A percentile compares a stretch with the other conserved stretches of the same genome.
These are phyloP conservation scores for Phaffia tasmanica DNA, from an alignment of 768 basidiomycete species.

Conservation along the genomic window DNA sequence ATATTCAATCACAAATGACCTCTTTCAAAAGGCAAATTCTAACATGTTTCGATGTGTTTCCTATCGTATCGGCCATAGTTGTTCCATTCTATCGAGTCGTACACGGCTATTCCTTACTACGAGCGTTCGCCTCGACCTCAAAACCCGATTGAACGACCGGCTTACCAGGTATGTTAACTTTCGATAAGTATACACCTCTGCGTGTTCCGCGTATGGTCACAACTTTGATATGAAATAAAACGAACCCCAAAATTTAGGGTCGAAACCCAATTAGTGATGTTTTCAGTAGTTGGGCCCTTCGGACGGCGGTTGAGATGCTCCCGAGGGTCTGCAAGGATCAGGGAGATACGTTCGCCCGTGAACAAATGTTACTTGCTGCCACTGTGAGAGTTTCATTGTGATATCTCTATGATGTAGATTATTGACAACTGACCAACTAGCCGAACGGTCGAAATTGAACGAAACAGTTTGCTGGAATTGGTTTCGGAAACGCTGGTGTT, in stretches of 20 bases:
- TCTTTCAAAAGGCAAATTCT: neutral
- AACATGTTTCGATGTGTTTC: slow-evolving; percentile 5
- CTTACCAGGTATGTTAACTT: slow-evolving; percentile 51
- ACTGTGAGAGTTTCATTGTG: slow-evolving; percentile 2
- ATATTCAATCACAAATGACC: neutral
- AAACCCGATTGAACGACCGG: slow-evolving; percentile 81
- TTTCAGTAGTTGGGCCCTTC: slow-evolving; percentile 82
- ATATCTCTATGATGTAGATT: neutral
- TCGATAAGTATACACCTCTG: too few relatives aligned
- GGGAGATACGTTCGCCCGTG: slow-evolving; percentile 64
- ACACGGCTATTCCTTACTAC: slow-evolving; percentile 87
- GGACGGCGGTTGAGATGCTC: slow-evolving; percentile 75
- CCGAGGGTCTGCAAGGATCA: slow-evolving; percentile 71
- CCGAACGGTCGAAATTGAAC: neutral
- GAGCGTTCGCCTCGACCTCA: slow-evolving; percentile 78
- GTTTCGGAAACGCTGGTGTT: slow-evolving; percentile 41
- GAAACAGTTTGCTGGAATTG: slow-evolving; percentile 68
- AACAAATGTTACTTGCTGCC: slow-evolving; percentile 66
- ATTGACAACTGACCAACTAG: neutral
- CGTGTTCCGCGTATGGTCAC: neutral
- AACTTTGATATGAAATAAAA: neutral
- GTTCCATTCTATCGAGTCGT: slow-evolving; percentile 91
- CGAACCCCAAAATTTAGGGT: slow-evolving; percentile 10
- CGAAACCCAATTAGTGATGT: slow-evolving; percentile 48
- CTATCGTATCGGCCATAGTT: too few relatives aligned